Evolutionary conservation across 1,284 basidiomycete species (phyloP).

Genomic region (Pseudozyma sp.): DNA sequence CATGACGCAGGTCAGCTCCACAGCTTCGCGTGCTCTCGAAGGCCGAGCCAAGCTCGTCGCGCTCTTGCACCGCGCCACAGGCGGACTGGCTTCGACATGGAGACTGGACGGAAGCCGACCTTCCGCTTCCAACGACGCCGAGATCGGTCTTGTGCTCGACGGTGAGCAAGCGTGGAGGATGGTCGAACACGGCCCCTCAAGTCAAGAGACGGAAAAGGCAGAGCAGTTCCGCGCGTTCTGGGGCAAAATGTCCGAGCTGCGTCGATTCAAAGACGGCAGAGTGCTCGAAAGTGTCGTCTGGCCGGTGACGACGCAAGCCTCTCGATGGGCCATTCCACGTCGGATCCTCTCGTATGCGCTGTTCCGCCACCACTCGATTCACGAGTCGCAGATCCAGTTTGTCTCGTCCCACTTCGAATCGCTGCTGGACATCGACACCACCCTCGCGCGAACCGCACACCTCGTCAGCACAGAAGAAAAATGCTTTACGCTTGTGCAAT

Average conservation of each 20-base stretch:
- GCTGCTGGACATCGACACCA: slow-evolving; percentile 72
- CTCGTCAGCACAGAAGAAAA: slow-evolving; percentile 67
- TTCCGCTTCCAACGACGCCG: slow-evolving; percentile 42
- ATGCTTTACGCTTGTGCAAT: slow-evolving; percentile 79
- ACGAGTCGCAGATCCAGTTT: slow-evolving; percentile 71
- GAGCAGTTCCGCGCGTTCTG: slow-evolving; percentile 84
- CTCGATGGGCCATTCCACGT: slow-evolving; percentile 79
- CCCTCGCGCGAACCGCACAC: slow-evolving; percentile 64
- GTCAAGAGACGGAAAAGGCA: slow-evolving; percentile 70
- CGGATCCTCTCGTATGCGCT: slow-evolving; percentile 82
- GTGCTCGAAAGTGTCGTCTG: slow-evolving; percentile 95
- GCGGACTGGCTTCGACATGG: slow-evolving; percentile 47
- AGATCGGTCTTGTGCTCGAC: slow-evolving; percentile 56
- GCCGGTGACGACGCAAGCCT: slow-evolving; percentile 69
- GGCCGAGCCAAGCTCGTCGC: slow-evolving; percentile 48
- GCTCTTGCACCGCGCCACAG: slow-evolving; percentile 38
- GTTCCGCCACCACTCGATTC: slow-evolving; percentile 78
- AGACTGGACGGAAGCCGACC: slow-evolving; percentile 34
- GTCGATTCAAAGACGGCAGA: slow-evolving; percentile 96
- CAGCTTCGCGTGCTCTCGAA: slow-evolving; percentile 47
- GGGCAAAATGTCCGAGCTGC: slow-evolving; percentile 90
- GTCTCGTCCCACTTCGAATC: slow-evolving; percentile 75
- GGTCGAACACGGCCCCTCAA: slow-evolving; percentile 72
- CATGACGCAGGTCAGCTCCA: slow-evolving; percentile 49
- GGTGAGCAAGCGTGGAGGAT: slow-evolving; percentile 60